phyloP scores from a whole-genome alignment of 2,329 filamentous ascomycete genomes.

The Monilinia fructigena region DNA sequence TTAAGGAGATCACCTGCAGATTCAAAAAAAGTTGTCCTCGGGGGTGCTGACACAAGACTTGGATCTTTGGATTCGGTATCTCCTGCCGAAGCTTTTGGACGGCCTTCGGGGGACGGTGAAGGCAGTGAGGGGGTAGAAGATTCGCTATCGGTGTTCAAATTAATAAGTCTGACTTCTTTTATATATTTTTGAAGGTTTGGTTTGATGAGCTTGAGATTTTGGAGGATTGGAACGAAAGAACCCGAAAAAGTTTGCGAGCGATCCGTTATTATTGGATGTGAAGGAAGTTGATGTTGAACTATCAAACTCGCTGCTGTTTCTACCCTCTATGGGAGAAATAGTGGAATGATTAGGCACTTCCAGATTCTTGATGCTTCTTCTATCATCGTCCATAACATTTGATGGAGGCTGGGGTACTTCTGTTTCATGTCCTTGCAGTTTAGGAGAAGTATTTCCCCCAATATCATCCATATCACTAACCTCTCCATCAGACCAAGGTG shows the following conservation, averaged over 20 bases:
- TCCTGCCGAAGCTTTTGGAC: conserved; percentile 37
- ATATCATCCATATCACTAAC: conserved; percentile 34
- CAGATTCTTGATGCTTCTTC: conserved; percentile 52
- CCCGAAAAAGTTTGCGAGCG: conserved; percentile 58
- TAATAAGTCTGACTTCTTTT: conserved; percentile 72
- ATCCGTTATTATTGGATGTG: conserved; percentile 47
- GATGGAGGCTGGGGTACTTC: conserved; percentile 70
- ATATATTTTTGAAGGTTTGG: conserved; percentile 69
- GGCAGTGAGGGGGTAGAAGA: conserved; percentile 27
- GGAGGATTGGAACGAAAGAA: conserved; percentile 65
- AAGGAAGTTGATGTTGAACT: conserved; percentile 27
- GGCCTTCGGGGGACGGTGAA: conserved; percentile 34
- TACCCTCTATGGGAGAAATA: conserved; percentile 26
- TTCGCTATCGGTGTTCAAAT: conserved; percentile 43
- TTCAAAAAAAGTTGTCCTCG: conserved; percentile 90
- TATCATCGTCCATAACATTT: conserved; percentile 65
- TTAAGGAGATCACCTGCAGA: conserved; percentile 90
- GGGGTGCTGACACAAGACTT: conserved; percentile 65
- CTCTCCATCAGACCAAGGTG: conserved; percentile 30
- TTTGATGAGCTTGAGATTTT: conserved; percentile 51
- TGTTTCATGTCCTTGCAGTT: conserved; percentile 42
- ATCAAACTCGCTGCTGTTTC: conserved; percentile 1
- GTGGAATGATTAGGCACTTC: conserved; percentile 31
- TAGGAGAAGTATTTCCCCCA: conserved; percentile 42
- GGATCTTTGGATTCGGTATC: conserved; percentile 45